Percentiles rank a stretch among this genome's conserved stretches.
These are phyloP conservation scores for Blastobotrys peoriensis DNA, from an alignment of 805 yeast species.

Conservation along the genomic window DNA sequence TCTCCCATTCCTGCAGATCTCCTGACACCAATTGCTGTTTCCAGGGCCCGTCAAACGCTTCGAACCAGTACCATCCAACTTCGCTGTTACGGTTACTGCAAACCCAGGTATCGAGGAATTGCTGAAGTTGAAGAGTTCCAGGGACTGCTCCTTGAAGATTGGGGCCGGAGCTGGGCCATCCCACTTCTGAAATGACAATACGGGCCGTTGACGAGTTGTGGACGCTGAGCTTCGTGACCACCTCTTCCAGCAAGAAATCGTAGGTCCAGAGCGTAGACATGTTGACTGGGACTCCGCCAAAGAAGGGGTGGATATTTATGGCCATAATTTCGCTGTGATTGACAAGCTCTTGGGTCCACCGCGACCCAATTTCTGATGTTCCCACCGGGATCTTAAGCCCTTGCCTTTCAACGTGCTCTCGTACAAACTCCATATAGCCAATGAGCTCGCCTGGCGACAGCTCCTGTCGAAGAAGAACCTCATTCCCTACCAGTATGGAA, in stretches of 20 bases:
- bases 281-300: conserved; percentile 48
- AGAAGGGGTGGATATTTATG: conserved; percentile 62
- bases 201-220: conserved; percentile 1
- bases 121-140: conserved; percentile 38
- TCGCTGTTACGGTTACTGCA: conserved; percentile 37
- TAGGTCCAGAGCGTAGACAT: conserved; percentile 49
- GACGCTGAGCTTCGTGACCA: conserved; percentile 22
- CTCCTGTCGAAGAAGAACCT: conserved; percentile 52
- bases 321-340: conserved; percentile 51
- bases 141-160: conserved; percentile 42
- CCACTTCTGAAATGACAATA: conserved; percentile 54
- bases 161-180: conserved; percentile 71
- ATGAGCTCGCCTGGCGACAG: conserved; percentile 35
- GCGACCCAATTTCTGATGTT: conserved; percentile 53
- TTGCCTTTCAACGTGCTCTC: conserved; percentile 32
- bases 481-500: conserved; percentile 55
- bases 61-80: conserved; percentile 54
- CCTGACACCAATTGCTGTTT: conserved; percentile 46
- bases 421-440: conserved; percentile 39
- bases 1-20: conserved; percentile 49
- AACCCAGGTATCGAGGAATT: conserved; percentile 46
- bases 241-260: conserved; percentile 40
- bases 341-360: conserved; percentile 36
- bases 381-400: conserved; percentile 48
- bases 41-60: conserved; percentile 74